A percentile compares a stretch with the other conserved stretches of the same genome.
Conservation (phyloP, 177 flowering plant species). For the Vitis hybrid region DNA sequence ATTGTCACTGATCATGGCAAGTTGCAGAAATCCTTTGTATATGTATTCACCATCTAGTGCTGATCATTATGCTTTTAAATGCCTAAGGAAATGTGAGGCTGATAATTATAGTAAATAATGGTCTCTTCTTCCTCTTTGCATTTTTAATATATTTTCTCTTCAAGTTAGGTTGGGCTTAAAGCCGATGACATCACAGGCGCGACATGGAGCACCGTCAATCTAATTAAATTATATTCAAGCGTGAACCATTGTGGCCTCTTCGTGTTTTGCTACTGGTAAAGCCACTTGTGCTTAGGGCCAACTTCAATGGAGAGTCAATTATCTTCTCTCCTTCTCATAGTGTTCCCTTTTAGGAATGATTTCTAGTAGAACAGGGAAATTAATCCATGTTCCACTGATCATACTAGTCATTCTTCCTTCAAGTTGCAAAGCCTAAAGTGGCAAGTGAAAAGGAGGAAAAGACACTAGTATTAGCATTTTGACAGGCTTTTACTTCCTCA, state of each 20-base stretch:
- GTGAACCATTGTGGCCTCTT: background rate
- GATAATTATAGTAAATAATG: background rate
- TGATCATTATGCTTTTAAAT: background rate
- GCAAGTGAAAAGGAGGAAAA: too few relatives aligned
- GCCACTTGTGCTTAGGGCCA: background rate
- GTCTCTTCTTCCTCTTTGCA: background rate
- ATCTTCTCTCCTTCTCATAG: too few relatives aligned
- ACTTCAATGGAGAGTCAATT: background rate
- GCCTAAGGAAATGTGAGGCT: background rate
- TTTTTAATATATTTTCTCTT: background rate
- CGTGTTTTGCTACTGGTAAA: background rate
- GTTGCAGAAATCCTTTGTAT: background rate
- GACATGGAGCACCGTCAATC: background rate
- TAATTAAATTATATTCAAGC: background rate
- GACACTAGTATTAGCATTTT: background rate
- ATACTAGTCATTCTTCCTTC: background rate
- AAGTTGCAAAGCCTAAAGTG: background rate
- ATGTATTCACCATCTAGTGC: background rate
- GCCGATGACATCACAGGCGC: background rate
- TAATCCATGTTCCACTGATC: background rate
- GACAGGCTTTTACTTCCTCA: background rate
- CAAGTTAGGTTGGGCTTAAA: background rate
- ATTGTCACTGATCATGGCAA: conserved; percentile 1
- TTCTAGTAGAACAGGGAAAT: background rate
- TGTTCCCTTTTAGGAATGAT: background rate